phyloP scores from a whole-genome alignment of 2,329 filamentous ascomycete species.

The Botrytis hyacinthi region DNA sequence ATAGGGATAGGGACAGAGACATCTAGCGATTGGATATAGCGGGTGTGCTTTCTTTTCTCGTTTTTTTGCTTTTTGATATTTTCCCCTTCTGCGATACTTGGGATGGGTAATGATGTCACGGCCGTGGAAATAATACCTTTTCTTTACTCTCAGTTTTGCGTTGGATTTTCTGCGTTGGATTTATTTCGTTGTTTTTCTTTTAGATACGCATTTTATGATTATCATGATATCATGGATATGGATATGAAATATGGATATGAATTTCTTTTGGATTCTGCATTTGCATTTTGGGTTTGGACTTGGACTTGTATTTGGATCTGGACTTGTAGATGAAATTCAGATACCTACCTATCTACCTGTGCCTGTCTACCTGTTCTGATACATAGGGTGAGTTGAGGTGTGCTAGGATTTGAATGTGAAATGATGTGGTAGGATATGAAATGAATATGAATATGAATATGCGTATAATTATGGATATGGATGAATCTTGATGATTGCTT shows the following conservation, averaged over 20 bases:
- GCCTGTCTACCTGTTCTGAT: too few species aligned
- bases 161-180: not conserved
- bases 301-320: too few species aligned
- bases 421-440: not conserved
- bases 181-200: not conserved
- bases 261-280: not conserved
- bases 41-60: not conserved
- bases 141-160: not conserved
- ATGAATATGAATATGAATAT: too few species aligned
- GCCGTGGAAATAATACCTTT: not conserved
- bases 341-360: not conserved
- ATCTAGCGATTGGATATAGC: not conserved
- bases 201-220: not conserved
- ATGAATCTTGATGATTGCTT: not conserved
- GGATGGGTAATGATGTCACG: constrained; percentile 3
- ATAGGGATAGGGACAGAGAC: not conserved
- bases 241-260: not conserved
- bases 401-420: not conserved
- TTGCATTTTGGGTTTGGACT: too few species aligned
- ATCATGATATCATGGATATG: not conserved
- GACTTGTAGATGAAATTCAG: too few species aligned
- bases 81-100: not conserved
- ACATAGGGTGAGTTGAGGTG: not conserved
- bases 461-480: too few species aligned
- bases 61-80: not conserved